These are phyloP conservation scores for Trichoderma gamsii DNA, from an alignment of 495 filamentous ascomycete species.

Conservation along the genomic window DNA sequence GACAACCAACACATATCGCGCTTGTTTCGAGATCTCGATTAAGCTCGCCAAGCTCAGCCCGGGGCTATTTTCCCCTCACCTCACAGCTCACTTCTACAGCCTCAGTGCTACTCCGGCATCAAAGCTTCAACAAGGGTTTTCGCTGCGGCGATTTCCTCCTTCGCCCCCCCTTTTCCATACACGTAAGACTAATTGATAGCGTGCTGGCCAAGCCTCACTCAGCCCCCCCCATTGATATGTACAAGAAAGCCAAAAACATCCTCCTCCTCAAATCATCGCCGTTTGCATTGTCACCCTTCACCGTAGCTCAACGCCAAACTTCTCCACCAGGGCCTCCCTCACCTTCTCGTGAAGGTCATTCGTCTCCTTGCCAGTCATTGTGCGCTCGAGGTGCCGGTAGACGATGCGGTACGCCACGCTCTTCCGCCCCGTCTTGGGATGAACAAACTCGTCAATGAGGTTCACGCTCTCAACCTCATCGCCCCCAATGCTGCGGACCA, in stretches of 20 bases:
- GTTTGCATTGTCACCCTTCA: conserved; percentile 27
- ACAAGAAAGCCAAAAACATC: not conserved
- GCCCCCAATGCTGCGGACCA: conserved; percentile 72
- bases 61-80: not conserved
- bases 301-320: conserved; percentile 76
- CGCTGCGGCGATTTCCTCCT: not conserved
- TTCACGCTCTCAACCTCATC: conserved; percentile 82
- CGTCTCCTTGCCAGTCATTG: conserved; percentile 71
- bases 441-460: conserved; percentile 73
- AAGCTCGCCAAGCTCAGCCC: not conserved
- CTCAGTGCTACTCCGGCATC: not conserved
- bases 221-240: not conserved
- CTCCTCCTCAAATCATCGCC: not conserved
- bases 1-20: not conserved
- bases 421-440: conserved; percentile 76
- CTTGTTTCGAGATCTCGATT: not conserved
- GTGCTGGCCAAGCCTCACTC: conserved; percentile 5
- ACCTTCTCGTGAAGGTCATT: conserved; percentile 71
- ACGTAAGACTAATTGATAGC: not conserved
- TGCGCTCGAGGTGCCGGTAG: conserved; percentile 84
- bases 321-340: conserved; percentile 51
- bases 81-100: not conserved
- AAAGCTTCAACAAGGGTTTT: no score
- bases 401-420: conserved; percentile 90
- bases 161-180: not conserved